phyloP scores from a whole-genome alignment of 352 stramenopile genomes.

The Lagenidium giganteum region DNA sequence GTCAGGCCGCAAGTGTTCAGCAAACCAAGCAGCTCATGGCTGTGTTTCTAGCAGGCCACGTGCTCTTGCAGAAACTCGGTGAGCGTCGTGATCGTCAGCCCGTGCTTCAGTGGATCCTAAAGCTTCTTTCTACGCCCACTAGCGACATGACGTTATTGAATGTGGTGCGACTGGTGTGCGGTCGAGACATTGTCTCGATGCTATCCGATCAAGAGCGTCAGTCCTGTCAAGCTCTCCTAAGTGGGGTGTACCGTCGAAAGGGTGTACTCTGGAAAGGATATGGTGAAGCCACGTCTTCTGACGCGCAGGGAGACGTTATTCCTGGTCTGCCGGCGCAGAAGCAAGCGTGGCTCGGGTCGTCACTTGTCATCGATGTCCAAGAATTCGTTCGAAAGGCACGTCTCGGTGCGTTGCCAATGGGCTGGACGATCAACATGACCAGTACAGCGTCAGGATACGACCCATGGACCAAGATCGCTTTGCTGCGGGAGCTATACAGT shows the following conservation, averaged over 20 bases:
- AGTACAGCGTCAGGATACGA: too few species aligned
- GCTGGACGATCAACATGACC: too few species aligned
- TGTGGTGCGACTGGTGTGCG: slow-evolving; percentile 44
- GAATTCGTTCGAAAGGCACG: slow-evolving; percentile 7
- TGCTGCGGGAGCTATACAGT: too few species aligned
- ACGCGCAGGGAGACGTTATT: slow-evolving; percentile 6
- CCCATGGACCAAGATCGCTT: background rate
- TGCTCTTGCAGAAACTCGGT: slow-evolving; percentile 45
- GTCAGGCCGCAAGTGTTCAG: slow-evolving; percentile 1
- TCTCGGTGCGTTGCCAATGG: slow-evolving; percentile 6
- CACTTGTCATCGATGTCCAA: slow-evolving; percentile 10
- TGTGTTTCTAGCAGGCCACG: slow-evolving; percentile 62
- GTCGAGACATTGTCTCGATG: slow-evolving; percentile 2
- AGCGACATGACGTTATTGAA: slow-evolving; percentile 62
- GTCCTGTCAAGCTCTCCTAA: background rate
- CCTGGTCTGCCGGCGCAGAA: slow-evolving; percentile 15
- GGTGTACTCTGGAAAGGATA: background rate
- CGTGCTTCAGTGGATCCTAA: slow-evolving; percentile 58
- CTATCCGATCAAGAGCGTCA: background rate
- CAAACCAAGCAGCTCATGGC: slow-evolving; percentile 78
- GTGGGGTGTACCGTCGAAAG: background rate
- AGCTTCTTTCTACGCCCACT: slow-evolving; percentile 51
- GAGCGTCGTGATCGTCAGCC: slow-evolving; percentile 58
- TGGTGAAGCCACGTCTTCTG: background rate
- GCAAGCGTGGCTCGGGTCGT: slow-evolving; percentile 2